Base-by-base conservation (phyloP, 768 basidiomycete genomes). In the Mycena indigotica region DNA sequence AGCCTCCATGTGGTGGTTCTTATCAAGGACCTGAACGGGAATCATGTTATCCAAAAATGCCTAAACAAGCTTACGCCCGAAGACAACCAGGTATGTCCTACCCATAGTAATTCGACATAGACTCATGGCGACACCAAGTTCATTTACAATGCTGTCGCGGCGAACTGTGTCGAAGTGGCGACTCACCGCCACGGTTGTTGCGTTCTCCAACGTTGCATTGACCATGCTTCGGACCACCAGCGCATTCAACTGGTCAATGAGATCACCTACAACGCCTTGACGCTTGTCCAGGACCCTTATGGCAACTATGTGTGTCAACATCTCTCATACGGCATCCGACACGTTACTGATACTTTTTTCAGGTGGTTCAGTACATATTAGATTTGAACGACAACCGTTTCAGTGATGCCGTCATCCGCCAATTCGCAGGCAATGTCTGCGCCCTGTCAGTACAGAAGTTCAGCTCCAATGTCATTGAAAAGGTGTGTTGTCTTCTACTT, bases 21-120 rank as follows among this genome's bases (percentile, higher is more conserved):
- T 65, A 99, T 99, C 87, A 99, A 98, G 83, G 97, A 95, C 72
- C 78, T 96, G 69, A 96, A 96, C 69, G 93, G 93, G 51, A 96
- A 96, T 68, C 93, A 98, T 71, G 95, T 98, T 70, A 97, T 98
- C 62, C 97, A 99, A 75, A 99, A 99, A 75, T 99, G 97, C 75
- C 77, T 99, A 66, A 99, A 99, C 81, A 95, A 96, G 76, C 81
- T 99, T 63, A 91, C 92, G 44, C 93, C 97, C 1, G 97, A 99
- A 70, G 97, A 99, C 75, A 99, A 99, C 73, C 96, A 98, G 83
- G 93, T 89, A 72, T 13, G 41, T 8, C 41, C 8, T 44, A 8
- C n/a, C 15, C 8, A 8, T 21, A 23, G 15, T 21, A 23, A 16
- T 19, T 44, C 41, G 41, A 23, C 41, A 23, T 19, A 44, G 13